These are phyloP conservation scores for Yarrowia sp. DNA, from an alignment of 805 yeast species.

Conservation along the genomic window DNA sequence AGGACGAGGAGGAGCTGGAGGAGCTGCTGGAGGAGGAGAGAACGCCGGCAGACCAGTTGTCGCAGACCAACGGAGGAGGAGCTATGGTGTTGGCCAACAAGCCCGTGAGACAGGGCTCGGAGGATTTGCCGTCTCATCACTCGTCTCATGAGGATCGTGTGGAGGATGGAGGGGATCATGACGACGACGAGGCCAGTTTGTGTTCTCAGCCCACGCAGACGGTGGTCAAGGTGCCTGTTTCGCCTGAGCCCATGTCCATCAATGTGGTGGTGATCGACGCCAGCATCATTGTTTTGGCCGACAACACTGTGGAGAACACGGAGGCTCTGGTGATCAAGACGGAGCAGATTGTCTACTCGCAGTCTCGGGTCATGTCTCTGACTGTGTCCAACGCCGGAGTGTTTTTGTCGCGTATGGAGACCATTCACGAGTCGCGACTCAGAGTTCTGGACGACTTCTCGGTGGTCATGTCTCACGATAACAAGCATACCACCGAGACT, in stretches of 20 bases:
- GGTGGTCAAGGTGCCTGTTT: conserved; percentile 39
- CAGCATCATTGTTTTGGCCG: conserved; percentile 79
- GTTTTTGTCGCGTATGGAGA: conserved; percentile 80
- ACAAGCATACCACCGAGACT: conserved; percentile 66
- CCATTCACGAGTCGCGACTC: conserved; percentile 64
- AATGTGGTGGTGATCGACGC: conserved; percentile 75
- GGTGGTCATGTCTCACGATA: conserved; percentile 73
- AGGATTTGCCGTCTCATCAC: conserved; percentile 16
- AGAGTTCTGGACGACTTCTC: conserved; percentile 91
- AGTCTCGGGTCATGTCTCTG: conserved; percentile 69
- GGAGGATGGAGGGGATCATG: neutral
- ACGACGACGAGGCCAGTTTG: conserved; percentile 3
- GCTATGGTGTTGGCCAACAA: conserved; percentile 19
- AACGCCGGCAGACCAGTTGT: neutral
- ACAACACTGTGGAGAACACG: conserved; percentile 69
- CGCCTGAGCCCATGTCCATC: conserved; percentile 43
- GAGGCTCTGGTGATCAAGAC: conserved; percentile 92
- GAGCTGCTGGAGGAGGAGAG: conserved; percentile 38
- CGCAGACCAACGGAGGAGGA: conserved; percentile 7
- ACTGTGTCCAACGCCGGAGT: conserved; percentile 83
- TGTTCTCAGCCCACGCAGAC: conserved; percentile 26
- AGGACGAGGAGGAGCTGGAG: conserved; percentile 40
- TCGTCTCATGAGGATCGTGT: conserved; percentile 25
- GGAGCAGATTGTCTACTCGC: conserved; percentile 74
- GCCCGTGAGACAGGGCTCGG: conserved; percentile 1